Percentiles rank a stretch among this genome's conserved stretches.
phyloP scores from a whole-genome alignment of 2,329 filamentous ascomycete species.

The Bipolaris cookei region DNA sequence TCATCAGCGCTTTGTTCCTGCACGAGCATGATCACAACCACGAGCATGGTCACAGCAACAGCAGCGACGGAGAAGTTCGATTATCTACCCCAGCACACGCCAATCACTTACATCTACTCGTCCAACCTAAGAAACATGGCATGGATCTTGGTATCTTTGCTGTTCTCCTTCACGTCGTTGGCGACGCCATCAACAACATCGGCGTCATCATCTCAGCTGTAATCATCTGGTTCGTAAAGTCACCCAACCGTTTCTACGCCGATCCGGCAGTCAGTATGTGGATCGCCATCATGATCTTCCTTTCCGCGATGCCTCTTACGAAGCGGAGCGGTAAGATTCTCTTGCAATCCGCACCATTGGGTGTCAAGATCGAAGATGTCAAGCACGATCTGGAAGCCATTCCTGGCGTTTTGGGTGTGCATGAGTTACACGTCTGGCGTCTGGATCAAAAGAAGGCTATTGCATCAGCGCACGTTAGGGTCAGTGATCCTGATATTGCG shows the following conservation, averaged over 20 bases:
- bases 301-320: slow-evolving; percentile 67
- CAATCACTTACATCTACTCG: slow-evolving; percentile 36
- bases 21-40: slow-evolving; percentile 59
- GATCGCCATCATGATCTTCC: slow-evolving; percentile 75
- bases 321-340: slow-evolving; percentile 69
- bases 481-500: slow-evolving; percentile 63
- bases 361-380: slow-evolving; percentile 66
- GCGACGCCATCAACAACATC: slow-evolving; percentile 77
- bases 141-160: slow-evolving; percentile 73
- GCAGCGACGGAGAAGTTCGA: slow-evolving; percentile 22
- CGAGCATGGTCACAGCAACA: slow-evolving; percentile 49
- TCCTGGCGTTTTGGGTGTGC: slow-evolving; percentile 69
- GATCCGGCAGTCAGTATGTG: slow-evolving; percentile 73
- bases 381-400: slow-evolving; percentile 73
- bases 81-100: slow-evolving; percentile 25
- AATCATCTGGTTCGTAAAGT: slow-evolving; percentile 70
- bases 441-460: slow-evolving; percentile 73
- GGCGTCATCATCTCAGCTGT: slow-evolving; percentile 74
- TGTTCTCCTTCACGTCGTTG: slow-evolving; percentile 72
- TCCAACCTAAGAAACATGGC: slow-evolving; percentile 32
- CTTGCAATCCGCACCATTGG: slow-evolving; percentile 68
- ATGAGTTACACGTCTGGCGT: slow-evolving; percentile 77
- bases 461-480: slow-evolving; percentile 72
- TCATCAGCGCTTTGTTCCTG: slow-evolving; percentile 69
- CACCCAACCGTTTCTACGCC: slow-evolving; percentile 68